phyloP scores from a whole-genome alignment of 805 yeast genomes.

The Cyberlindnera maritima region DNA sequence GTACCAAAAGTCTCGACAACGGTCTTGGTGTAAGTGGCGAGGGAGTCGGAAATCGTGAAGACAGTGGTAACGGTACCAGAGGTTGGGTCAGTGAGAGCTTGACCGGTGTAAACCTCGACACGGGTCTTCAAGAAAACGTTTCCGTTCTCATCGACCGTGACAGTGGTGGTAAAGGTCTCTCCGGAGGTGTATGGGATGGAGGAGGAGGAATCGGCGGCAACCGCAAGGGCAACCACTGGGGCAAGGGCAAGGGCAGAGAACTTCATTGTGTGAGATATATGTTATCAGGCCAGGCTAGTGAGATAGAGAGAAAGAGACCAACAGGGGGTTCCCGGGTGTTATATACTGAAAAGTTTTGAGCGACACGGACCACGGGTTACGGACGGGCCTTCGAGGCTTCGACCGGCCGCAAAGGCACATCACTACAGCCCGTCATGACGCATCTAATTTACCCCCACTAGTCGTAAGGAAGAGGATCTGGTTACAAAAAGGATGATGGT shows the following conservation, averaged over 20 bases:
- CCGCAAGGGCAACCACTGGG: background rate
- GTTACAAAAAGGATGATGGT: background rate
- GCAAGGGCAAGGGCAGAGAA: slow-evolving; percentile 1
- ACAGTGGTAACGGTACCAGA: slow-evolving; percentile 8
- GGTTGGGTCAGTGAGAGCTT: slow-evolving; percentile 6
- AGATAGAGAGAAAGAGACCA: background rate
- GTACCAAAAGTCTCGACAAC: slow-evolving; percentile 3
- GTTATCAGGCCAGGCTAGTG: too few species aligned
- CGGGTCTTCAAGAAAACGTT: slow-evolving; percentile 6
- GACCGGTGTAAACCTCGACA: slow-evolving; percentile 7
- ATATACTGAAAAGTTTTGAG: background rate
- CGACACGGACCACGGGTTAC: too few species aligned
- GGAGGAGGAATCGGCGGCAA: background rate
- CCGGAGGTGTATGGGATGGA: slow-evolving; percentile 2
- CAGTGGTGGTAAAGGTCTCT: slow-evolving; percentile 3
- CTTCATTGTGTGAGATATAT: background rate
- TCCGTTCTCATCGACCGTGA: slow-evolving; percentile 3
- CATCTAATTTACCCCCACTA: background rate
- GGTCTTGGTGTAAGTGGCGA: slow-evolving; percentile 7
- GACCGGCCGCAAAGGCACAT: background rate
- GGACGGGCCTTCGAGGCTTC: background rate
- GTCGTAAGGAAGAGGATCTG: background rate
- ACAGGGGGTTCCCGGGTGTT: background rate
- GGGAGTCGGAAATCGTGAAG: slow-evolving; percentile 4
- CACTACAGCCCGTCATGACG: background rate